Evolutionary conservation across 176 grass and related monocot species (phyloP).

Genomic region (Oryza glumipatula): DNA sequence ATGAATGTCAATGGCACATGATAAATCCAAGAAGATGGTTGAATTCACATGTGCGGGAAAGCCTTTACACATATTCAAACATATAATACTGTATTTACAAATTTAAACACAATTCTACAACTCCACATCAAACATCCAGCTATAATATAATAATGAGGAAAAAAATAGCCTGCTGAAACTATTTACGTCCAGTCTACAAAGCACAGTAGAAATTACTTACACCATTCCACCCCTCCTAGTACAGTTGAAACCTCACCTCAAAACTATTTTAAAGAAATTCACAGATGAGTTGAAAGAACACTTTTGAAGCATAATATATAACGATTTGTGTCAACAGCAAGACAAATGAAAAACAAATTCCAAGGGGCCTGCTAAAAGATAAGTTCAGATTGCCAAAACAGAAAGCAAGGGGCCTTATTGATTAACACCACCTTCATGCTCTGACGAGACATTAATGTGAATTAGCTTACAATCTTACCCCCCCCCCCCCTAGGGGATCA

Average conservation of each 20-base stretch:
- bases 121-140: neutral
- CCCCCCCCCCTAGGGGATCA: neutral
- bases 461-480: too few species aligned
- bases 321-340: neutral
- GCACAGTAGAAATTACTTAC: neutral
- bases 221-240: neutral
- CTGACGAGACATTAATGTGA: neutral
- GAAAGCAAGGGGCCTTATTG: neutral
- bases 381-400: neutral
- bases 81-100: neutral
- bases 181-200: neutral
- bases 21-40: neutral
- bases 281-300: neutral
- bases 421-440: constrained; percentile 18
- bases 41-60: neutral
- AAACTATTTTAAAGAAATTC: too few species aligned
- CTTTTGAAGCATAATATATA: neutral
- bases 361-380: neutral
- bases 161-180: neutral
- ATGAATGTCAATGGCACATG: neutral
- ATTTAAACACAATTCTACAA: constrained; percentile 2
- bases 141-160: neutral
- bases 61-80: neutral
- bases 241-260: too few species aligned
- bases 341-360: neutral